phyloP scores from a whole-genome alignment of 345 rosid genomes.

The Populus alba region DNA sequence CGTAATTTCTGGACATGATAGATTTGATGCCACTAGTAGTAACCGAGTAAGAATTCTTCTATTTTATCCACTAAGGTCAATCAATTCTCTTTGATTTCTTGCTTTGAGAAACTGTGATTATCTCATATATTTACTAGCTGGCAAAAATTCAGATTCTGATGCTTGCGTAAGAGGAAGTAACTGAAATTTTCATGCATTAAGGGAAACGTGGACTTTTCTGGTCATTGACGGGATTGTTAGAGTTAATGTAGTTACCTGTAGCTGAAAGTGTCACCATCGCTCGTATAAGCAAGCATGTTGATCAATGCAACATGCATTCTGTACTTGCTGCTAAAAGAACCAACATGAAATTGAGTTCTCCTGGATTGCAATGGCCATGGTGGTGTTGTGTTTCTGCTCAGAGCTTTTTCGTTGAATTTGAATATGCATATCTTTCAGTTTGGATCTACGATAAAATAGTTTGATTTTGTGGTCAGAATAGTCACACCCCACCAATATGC shows the following conservation, averaged over 20 bases:
- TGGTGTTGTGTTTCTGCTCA: neutral
- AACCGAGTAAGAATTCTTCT: constrained; percentile 47
- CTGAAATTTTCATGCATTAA: neutral
- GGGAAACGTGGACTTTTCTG: neutral
- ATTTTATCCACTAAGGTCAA: neutral
- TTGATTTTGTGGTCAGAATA: too few species aligned
- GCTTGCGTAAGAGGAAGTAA: neutral
- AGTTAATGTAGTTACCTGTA: neutral
- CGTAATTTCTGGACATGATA: constrained; percentile 80
- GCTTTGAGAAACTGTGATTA: neutral
- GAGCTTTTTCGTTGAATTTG: too few species aligned
- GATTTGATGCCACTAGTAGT: constrained; percentile 79
- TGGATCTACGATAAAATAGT: too few species aligned
- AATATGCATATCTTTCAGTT: too few species aligned
- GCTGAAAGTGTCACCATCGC: neutral
- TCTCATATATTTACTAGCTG: neutral
- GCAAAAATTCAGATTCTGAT: neutral
- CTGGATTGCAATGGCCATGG: neutral
- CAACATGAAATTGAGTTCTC: neutral
- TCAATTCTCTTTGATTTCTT: neutral
- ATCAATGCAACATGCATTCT: neutral
- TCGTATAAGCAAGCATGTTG: neutral
- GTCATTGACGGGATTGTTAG: neutral
- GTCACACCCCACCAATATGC: too few species aligned
- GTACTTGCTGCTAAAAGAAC: neutral